Conservation (phyloP, 768 basidiomycete genomes). For the Boletus fagicola region DNA sequence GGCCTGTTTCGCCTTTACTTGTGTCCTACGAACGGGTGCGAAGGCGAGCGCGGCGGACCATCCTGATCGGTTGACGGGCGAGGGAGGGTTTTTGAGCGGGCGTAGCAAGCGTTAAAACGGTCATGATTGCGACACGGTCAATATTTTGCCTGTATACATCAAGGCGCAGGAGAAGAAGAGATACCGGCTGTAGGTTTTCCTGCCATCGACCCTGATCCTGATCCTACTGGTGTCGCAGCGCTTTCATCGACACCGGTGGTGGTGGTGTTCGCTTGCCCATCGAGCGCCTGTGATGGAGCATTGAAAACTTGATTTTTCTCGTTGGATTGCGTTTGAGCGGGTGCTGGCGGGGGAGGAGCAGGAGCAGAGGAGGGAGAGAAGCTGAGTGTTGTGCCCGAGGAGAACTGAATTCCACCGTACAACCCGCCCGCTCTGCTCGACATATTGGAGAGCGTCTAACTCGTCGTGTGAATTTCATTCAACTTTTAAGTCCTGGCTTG, state of each 20-base stretch:
- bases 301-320: slow-evolving; percentile 22
- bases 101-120: slow-evolving; percentile 21
- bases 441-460: slow-evolving; percentile 44
- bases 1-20: slow-evolving; percentile 56
- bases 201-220: slow-evolving; percentile 35
- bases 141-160: slow-evolving; percentile 35
- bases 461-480: slow-evolving; percentile 17
- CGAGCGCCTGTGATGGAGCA: slow-evolving; percentile 23
- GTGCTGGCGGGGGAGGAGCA: slow-evolving; percentile 20
- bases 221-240: slow-evolving; percentile 19
- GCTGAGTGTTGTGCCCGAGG: slow-evolving; percentile 57
- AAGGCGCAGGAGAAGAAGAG: slow-evolving; percentile 44
- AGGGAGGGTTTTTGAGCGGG: background rate
- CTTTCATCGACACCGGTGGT: slow-evolving; percentile 29
- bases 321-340: slow-evolving; percentile 20
- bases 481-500: background rate
- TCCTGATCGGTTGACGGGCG: slow-evolving; percentile 40
- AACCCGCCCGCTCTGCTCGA: slow-evolving; percentile 80
- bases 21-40: slow-evolving; percentile 71
- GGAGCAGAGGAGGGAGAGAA: slow-evolving; percentile 41
- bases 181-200: slow-evolving; percentile 57
- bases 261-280: slow-evolving; percentile 23
- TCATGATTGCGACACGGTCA: slow-evolving; percentile 37
- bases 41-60: slow-evolving; percentile 92
- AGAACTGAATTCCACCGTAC: slow-evolving; percentile 86